Conservation (phyloP, 768 basidiomycete species). For the Lyophyllum semitale region DNA sequence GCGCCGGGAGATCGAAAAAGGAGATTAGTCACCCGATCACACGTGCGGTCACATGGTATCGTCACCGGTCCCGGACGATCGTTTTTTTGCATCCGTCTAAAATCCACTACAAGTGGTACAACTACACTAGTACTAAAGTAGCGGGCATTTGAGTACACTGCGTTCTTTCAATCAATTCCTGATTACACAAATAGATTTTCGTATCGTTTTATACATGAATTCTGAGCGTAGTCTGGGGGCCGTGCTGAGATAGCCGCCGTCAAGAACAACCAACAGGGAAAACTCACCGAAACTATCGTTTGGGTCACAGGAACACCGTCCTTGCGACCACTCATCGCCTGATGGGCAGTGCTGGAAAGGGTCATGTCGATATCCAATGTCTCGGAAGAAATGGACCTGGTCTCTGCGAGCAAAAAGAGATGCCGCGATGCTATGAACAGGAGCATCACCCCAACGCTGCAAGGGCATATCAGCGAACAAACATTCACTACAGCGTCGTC, state of each 20-base stretch:
- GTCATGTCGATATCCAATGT: slow-evolving; percentile 85
- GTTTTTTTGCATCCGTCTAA: too few relatives aligned
- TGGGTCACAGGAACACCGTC: slow-evolving; percentile 75
- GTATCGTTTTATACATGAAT: slow-evolving; percentile 42
- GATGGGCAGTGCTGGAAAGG: slow-evolving; percentile 77
- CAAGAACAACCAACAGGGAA: not conserved
- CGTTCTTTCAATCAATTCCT: not conserved
- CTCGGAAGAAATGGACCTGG: slow-evolving; percentile 79
- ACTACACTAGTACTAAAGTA: too few relatives aligned
- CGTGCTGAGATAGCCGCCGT: not conserved
- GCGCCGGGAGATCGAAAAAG: too few relatives aligned
- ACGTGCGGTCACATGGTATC: too few relatives aligned
- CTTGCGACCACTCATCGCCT: slow-evolving; percentile 54
- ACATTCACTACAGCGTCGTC: slow-evolving; percentile 65
- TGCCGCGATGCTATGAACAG: slow-evolving; percentile 76
- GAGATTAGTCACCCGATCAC: too few relatives aligned
- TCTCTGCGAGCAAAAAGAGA: slow-evolving; percentile 74
- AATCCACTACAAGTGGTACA: too few relatives aligned
- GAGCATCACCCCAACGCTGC: slow-evolving; percentile 83
- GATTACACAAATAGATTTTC: slow-evolving; percentile 34
- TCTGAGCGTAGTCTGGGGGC: slow-evolving; percentile 37
- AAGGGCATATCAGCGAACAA: slow-evolving; percentile 33
- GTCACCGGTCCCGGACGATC: too few relatives aligned
- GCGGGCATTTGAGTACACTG: too few relatives aligned
- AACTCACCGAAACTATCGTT: slow-evolving; percentile 66